These are phyloP conservation scores for Kodamaea nitidulidarum DNA, from an alignment of 805 yeast genomes.

Conservation along the genomic window DNA sequence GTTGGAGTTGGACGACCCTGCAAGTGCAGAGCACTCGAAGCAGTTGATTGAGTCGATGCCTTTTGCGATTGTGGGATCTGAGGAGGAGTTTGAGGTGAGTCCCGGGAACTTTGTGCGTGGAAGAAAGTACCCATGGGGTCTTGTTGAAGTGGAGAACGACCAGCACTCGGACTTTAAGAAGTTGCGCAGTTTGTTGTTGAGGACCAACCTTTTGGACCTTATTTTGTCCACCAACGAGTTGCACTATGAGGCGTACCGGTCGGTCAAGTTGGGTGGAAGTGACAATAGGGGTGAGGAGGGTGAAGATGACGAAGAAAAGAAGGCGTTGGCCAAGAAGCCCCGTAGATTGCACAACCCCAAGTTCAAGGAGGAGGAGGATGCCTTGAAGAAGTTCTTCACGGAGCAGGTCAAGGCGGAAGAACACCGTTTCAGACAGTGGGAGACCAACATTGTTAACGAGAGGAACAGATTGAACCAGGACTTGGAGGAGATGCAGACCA, in stretches of 20 bases:
- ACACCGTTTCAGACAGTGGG: constrained; percentile 98
- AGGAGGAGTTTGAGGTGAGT: constrained; percentile 59
- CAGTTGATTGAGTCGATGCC: constrained; percentile 83
- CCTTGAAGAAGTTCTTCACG: constrained; percentile 88
- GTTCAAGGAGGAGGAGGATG: constrained; percentile 94
- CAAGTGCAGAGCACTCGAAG: constrained; percentile 75
- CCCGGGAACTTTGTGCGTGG: constrained; percentile 69
- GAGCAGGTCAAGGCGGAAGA: constrained; percentile 96
- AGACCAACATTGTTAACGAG: constrained; percentile 90
- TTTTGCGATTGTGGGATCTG: constrained; percentile 77
- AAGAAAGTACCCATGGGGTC: constrained; percentile 88
- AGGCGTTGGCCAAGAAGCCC: constrained; percentile 40
- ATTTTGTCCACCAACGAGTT: constrained; percentile 73
- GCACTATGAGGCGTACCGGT: constrained; percentile 78
- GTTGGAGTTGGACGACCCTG: constrained; percentile 67
- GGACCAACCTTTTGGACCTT: constrained; percentile 81
- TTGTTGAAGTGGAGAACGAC: constrained; percentile 84
- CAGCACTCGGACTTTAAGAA: constrained; percentile 81
- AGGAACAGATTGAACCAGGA: constrained; percentile 92
- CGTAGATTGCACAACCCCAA: constrained; percentile 74
- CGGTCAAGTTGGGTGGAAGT: constrained; percentile 53
- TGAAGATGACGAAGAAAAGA: constrained; percentile 18
- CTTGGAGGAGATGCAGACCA: constrained; percentile 80
- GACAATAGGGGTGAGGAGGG: constrained; percentile 25
- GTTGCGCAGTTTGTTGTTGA: constrained; percentile 70